Base-by-base conservation (phyloP, 176 grass and related monocot genomes). In the Eragrostis nindensis region DNA sequence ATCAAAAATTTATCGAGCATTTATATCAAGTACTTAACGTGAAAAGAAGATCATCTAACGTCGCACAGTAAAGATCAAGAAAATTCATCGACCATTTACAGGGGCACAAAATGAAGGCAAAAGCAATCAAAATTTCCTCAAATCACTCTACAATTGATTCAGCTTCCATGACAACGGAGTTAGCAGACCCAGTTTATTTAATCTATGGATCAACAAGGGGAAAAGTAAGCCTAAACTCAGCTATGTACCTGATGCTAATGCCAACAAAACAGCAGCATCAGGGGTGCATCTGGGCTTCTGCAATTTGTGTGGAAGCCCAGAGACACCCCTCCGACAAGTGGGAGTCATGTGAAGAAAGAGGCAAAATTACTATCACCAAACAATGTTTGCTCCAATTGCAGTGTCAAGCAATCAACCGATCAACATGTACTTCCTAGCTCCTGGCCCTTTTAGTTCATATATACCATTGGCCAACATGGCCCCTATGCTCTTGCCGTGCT, bases 281-380 rank as follows among this genome's bases (percentile, higher is more conserved):
- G 88, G 87, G 86, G 64, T 55, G 72, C 90, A 86, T 90, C 90
- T 93, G 90, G 82, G 84, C 77, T 83, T 89, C 90, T 86, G 83
- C 86, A 89, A 91, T 91, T 91, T 89, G 84, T 91, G 88, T 88
- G 85, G 92, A 96, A 91, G 82, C 86, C 84, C 89, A 93, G 96
- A 99, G 75, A 79, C 84, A 84, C 84, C 75, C 92, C 86, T 91
- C 90, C 85, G 50, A 48, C 41, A 82, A 83, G 69, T 70, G 73
- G 88, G 82, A 80, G 76, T 89, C 93, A 93, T 62, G 71, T 67
- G 62, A 76, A 1, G 46, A 76, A 72, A 73, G 72, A 66, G 59
- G 24, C 9, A 77, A 90, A 86, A 67, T 62, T 83, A 79, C 68
- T 80, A 66, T 85, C 68, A 85, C 68, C 76, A 83, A 88, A 75